Conservation (phyloP, 495 filamentous ascomycete genomes). For the Penicillium cataractarum region DNA sequence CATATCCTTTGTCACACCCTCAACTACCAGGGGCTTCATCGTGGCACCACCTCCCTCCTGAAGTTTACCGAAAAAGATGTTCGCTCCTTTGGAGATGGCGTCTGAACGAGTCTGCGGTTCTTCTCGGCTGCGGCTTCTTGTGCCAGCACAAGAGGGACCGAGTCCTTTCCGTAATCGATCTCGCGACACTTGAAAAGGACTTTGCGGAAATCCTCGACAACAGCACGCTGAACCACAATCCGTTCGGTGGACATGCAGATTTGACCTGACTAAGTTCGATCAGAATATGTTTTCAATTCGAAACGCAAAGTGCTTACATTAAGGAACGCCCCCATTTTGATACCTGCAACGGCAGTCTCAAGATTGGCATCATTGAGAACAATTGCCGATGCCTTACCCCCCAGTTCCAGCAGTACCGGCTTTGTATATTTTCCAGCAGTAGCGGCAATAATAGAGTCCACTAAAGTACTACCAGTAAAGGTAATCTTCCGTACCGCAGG, state of each 20-base stretch:
- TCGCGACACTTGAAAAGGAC: too few relatives aligned
- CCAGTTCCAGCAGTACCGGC: constrained; percentile 55
- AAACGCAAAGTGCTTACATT: too few relatives aligned
- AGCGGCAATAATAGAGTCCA: constrained; percentile 49
- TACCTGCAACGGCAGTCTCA: constrained; percentile 38
- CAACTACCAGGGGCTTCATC: not conserved
- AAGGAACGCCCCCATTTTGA: constrained; percentile 32
- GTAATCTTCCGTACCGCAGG: constrained; percentile 49
- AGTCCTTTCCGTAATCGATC: too few relatives aligned
- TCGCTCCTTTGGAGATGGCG: too few relatives aligned
- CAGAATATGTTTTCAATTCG: too few relatives aligned
- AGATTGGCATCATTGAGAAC: constrained; percentile 54
- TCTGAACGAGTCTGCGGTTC: too few relatives aligned
- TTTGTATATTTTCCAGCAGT: constrained; percentile 46
- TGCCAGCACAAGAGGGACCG: too few relatives aligned
- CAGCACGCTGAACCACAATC: constrained; percentile 57
- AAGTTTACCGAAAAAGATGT: not conserved
- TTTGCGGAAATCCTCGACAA: constrained; percentile 29
- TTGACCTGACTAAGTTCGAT: constrained; percentile 53
- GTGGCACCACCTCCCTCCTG: not conserved
- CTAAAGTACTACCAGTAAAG: constrained; percentile 53
- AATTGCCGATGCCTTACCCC: constrained; percentile 53
- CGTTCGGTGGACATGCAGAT: constrained; percentile 85
- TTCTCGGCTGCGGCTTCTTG: too few relatives aligned
- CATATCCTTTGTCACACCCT: not conserved